Base-by-base conservation (phyloP, 1,284 basidiomycete species). In the Ceratobasidium sp. region DNA sequence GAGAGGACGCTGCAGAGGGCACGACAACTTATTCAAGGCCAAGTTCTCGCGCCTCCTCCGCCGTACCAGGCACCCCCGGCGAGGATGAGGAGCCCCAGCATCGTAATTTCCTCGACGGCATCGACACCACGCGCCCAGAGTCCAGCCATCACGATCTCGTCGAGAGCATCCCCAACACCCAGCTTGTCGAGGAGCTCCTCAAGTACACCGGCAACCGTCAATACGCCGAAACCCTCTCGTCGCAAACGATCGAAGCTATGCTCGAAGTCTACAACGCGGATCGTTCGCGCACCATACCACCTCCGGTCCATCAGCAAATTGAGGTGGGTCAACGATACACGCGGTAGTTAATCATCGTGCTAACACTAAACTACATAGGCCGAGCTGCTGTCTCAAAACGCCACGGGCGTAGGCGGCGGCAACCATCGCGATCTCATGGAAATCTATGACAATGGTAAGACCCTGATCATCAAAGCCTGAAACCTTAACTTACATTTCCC, bases 271-370 rank as follows among this genome's bases (percentile, higher is more conserved):
- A 28, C 58, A 23, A 15, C 23, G 13, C 7, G 26, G 58, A 61
- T 61, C 26, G 26, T 61, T 7, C 58, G 58, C 58, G n/a, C 15
- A 13, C 58, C 58, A 26, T 61, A 26, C n/a, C 13, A 61, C 7
- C 58, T 61, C 58, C 58, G 58, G n/a, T 33, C 33, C 33, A 58
- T 10, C 55, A 58, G 55, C 55, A 58, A 58, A n/a, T 28, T 58
- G 9, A 58, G 55, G 55, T 58, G 28, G 20, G 55, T 15, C n/a
- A 23, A 23, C n/a, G 13, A 33, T 7, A 15, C 26, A 58, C 9
- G 26, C 15, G 15, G 23, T n/a, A 58, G 55, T 26, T 61, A 33
- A 26, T 61, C 15, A 49, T 49, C 18, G 10, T 12, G 46, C 46
- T 49, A 49, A 49, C 46, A 49, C 46, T 12, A 12, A 49, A 12